These are phyloP conservation scores for Juglanconis juglandina DNA, from an alignment of 2,329 filamentous ascomycete species.

Conservation along the genomic window DNA sequence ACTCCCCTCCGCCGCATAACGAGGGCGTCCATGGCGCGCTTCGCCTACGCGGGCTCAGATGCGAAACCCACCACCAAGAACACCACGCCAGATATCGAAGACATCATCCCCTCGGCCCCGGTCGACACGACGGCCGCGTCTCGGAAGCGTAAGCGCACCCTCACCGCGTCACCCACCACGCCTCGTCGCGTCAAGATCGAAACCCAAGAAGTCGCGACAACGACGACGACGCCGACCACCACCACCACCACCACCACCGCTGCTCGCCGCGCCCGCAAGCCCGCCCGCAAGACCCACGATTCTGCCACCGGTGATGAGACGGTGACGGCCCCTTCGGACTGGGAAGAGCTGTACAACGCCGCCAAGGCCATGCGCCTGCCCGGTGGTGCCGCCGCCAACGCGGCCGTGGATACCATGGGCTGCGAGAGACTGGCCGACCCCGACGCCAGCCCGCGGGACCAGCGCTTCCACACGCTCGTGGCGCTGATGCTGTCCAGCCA, in stretches of 20 bases:
- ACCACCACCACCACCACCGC: slow-evolving; percentile 17
- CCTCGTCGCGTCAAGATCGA: neutral
- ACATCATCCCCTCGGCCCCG: slow-evolving; percentile 24
- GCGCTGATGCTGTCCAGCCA: slow-evolving; percentile 89
- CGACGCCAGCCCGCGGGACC: slow-evolving; percentile 48
- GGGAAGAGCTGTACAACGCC: slow-evolving; percentile 76
- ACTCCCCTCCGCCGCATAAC: slow-evolving; percentile 42
- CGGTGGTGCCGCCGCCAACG: slow-evolving; percentile 59
- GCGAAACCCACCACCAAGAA: slow-evolving; percentile 23
- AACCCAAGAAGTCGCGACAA: too few relatives aligned
- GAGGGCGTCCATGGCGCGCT: slow-evolving; percentile 46
- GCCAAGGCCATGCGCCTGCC: slow-evolving; percentile 71
- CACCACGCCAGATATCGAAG: slow-evolving; percentile 30
- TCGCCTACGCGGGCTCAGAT: slow-evolving; percentile 34
- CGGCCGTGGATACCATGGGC: slow-evolving; percentile 96
- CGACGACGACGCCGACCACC: neutral
- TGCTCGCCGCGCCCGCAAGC: slow-evolving; percentile 24
- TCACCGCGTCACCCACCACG: neutral
- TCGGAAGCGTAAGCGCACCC: slow-evolving; percentile 30
- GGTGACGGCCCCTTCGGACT: slow-evolving; percentile 67
- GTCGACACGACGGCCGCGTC: slow-evolving; percentile 12
- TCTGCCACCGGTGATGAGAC: slow-evolving; percentile 26
- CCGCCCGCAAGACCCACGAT: slow-evolving; percentile 35
- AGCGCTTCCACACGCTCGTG: slow-evolving; percentile 81
- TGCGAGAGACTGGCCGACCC: slow-evolving; percentile 71